phyloP scores from a whole-genome alignment of 2,329 filamentous ascomycete genomes.

The Aspergillus versicolor region DNA sequence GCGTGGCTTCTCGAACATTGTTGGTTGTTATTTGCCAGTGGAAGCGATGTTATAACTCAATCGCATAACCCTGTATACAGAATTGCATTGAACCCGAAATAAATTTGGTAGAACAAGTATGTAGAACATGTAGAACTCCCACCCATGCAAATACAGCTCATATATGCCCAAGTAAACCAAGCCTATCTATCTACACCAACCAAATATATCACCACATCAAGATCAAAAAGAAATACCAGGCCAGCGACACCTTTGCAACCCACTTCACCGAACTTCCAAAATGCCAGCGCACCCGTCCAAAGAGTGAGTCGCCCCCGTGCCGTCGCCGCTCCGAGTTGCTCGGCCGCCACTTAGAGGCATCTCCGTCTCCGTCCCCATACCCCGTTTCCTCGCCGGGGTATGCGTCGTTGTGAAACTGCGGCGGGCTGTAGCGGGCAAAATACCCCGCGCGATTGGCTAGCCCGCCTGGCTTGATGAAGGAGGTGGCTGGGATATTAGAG shows the following conservation, averaged over 20 bases:
- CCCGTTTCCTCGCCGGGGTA: slow-evolving; percentile 17
- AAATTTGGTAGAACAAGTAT: too few species aligned
- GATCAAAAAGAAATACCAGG: slow-evolving; percentile 67
- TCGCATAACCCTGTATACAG: not conserved
- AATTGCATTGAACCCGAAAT: not conserved
- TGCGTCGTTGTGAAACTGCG: slow-evolving; percentile 20
- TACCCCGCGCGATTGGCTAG: slow-evolving; percentile 29
- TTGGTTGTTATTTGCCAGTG: too few species aligned
- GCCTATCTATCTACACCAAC: not conserved
- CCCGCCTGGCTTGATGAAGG: slow-evolving; percentile 26
- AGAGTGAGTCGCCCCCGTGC: slow-evolving; percentile 24
- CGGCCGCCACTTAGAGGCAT: slow-evolving; percentile 31
- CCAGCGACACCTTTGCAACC: slow-evolving; percentile 62
- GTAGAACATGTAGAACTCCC: not conserved
- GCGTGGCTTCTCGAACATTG: too few species aligned
- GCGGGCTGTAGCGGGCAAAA: slow-evolving; percentile 20
- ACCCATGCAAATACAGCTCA: not conserved
- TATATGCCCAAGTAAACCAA: not conserved
- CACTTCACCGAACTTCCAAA: slow-evolving; percentile 61
- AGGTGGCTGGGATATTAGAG: slow-evolving; percentile 35
- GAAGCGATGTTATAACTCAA: not conserved
- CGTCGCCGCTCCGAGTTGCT: slow-evolving; percentile 17
- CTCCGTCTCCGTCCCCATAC: not conserved
- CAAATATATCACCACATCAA: slow-evolving; percentile 53
- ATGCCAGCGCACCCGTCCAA: slow-evolving; percentile 55